Evolutionary conservation across 2,329 filamentous ascomycete species (phyloP).

Genomic region (Colletotrichum godetiae): DNA sequence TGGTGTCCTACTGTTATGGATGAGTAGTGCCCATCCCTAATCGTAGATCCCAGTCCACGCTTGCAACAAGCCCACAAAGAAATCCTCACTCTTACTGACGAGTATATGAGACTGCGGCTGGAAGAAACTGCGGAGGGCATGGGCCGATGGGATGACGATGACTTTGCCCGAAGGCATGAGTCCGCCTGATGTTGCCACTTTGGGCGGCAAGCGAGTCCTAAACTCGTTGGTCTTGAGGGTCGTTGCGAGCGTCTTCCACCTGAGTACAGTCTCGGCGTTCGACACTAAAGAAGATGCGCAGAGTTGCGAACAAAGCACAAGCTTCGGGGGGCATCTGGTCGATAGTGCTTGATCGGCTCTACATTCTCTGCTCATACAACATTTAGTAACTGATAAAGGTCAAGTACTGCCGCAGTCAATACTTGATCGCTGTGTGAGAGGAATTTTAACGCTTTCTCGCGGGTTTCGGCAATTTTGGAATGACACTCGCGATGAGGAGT

Average conservation of each 20-base stretch:
- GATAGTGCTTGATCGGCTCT: not conserved
- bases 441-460: not conserved
- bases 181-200: too few species aligned
- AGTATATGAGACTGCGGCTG: too few species aligned
- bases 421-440: not conserved
- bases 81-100: too few species aligned
- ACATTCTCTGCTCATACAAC: not conserved
- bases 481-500: not conserved
- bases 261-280: not conserved
- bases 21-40: too few species aligned
- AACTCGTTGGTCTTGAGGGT: not conserved
- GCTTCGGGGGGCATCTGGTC: not conserved
- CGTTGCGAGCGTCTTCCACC: not conserved
- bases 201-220: not conserved
- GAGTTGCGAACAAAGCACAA: not conserved
- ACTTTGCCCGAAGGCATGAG: too few species aligned
- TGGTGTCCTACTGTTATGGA: too few species aligned
- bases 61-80: too few species aligned
- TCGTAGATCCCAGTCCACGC: too few species aligned
- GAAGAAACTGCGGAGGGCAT: too few species aligned
- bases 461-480: not conserved
- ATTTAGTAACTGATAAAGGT: not conserved
- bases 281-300: not conserved
- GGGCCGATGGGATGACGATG: too few species aligned
- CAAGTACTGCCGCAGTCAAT: too few species aligned